Percentiles rank a stretch among this genome's conserved stretches.
Evolutionary conservation across 1,284 basidiomycete genomes (phyloP).

Genomic region (Schizopora paradoxa): DNA sequence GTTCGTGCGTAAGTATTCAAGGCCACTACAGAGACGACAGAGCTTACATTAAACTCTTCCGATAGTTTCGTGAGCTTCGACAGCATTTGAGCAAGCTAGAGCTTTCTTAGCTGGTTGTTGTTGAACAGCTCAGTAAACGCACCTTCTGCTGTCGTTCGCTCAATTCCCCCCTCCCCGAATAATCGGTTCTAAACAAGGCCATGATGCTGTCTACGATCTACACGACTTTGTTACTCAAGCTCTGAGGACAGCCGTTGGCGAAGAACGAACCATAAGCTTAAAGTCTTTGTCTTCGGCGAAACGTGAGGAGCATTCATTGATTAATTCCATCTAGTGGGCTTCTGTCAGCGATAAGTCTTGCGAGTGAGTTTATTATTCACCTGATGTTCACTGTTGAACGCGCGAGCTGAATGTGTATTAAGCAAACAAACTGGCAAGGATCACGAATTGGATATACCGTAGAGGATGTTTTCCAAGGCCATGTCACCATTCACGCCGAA

Average conservation of each 20-base stretch:
- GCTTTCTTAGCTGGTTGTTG: background rate
- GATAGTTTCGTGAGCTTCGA: constrained; percentile 87
- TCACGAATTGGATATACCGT: constrained; percentile 43
- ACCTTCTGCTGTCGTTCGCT: constrained; percentile 91
- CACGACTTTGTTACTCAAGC: constrained; percentile 4
- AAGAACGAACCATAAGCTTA: constrained; percentile 52
- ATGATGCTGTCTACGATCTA: constrained; percentile 93
- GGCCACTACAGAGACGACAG: background rate
- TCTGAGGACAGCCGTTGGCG: too few species aligned
- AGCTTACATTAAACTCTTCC: constrained; percentile 77
- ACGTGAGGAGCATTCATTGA: constrained; percentile 77
- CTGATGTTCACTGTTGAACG: constrained; percentile 86
- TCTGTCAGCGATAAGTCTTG: background rate
- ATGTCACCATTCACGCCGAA: constrained; percentile 86
- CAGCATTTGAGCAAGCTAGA: constrained; percentile 76
- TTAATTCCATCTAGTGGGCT: constrained; percentile 68
- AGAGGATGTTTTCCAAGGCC: constrained; percentile 83
- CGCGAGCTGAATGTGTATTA: constrained; percentile 47
- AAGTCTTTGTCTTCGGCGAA: constrained; percentile 83
- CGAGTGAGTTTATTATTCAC: constrained; percentile 30
- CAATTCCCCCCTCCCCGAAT: constrained; percentile 85
- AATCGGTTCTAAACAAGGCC: constrained; percentile 92
- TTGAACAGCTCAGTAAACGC: constrained; percentile 18
- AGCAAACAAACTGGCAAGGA: too few species aligned
- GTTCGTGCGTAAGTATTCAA: background rate